These are phyloP conservation scores for Beauveria sp. DNA, from an alignment of 2,329 filamentous ascomycete genomes.

Conservation along the genomic window DNA sequence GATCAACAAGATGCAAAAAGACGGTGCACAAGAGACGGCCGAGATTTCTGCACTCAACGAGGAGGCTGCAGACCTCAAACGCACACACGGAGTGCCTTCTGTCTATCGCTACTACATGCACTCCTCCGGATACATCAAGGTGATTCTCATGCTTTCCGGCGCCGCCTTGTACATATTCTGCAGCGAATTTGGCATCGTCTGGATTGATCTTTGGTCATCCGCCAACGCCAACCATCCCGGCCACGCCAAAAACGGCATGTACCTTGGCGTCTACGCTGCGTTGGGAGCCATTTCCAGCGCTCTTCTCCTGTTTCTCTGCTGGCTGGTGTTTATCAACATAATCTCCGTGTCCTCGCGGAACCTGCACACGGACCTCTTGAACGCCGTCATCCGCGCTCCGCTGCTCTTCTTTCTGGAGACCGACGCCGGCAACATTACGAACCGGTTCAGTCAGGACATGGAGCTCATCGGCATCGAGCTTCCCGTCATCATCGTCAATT, in stretches of 20 bases:
- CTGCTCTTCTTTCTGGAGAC: slow-evolving; percentile 28
- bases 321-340: neutral
- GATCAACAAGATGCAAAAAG: too few species aligned
- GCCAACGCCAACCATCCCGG: slow-evolving; percentile 13
- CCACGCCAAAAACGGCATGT: slow-evolving; percentile 16
- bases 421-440: slow-evolving; percentile 27
- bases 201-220: slow-evolving; percentile 20
- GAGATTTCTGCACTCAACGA: slow-evolving; percentile 12
- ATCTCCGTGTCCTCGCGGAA: slow-evolving; percentile 10
- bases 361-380: neutral
- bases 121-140: slow-evolving; percentile 12
- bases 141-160: slow-evolving; percentile 13
- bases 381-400: slow-evolving; percentile 16
- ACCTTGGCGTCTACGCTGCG: slow-evolving; percentile 13
- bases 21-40: neutral
- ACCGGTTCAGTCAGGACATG: slow-evolving; percentile 34
- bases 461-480: slow-evolving; percentile 30
- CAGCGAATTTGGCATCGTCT: slow-evolving; percentile 17
- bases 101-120: slow-evolving; percentile 17
- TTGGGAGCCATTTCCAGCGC: neutral
- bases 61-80: slow-evolving; percentile 8
- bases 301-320: neutral
- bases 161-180: slow-evolving; percentile 14
- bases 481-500: slow-evolving; percentile 19
- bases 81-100: slow-evolving; percentile 12